A percentile compares a stretch with the other conserved stretches of the same genome.
Conservation (phyloP, 2,329 filamentous ascomycete species). For the Epicoccum sorghinum region DNA sequence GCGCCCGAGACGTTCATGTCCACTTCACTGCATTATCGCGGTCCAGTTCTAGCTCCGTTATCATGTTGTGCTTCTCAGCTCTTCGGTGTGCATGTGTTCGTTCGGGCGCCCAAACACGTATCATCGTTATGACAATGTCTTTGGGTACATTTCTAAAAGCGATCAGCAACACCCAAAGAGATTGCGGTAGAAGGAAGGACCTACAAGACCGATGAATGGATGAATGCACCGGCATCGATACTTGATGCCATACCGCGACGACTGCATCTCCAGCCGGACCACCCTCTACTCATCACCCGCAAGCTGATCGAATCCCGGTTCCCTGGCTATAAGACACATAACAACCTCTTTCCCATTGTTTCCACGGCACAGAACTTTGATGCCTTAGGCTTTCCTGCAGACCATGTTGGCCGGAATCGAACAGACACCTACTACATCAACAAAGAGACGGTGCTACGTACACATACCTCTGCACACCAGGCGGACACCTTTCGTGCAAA, state of each 20-base stretch:
- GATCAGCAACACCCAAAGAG: slow-evolving; percentile 25
- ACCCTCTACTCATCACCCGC: slow-evolving; percentile 88
- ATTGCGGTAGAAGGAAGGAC: slow-evolving; percentile 67
- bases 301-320: slow-evolving; percentile 92
- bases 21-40: slow-evolving; percentile 1
- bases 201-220: slow-evolving; percentile 79
- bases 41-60: slow-evolving; percentile 12
- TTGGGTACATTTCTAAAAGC: slow-evolving; percentile 3
- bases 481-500: slow-evolving; percentile 78
- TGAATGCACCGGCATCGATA: slow-evolving; percentile 81
- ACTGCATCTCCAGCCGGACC: slow-evolving; percentile 89
- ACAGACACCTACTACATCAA: slow-evolving; percentile 98
- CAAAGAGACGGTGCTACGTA: slow-evolving; percentile 79
- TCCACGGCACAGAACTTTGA: slow-evolving; percentile 91
- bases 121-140: background rate
- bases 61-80: background rate
- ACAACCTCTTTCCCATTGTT: slow-evolving; percentile 81
- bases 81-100: background rate
- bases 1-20: background rate
- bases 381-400: slow-evolving; percentile 85
- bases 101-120: background rate
- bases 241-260: slow-evolving; percentile 74
- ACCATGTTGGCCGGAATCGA: slow-evolving; percentile 84
- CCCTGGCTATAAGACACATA: slow-evolving; percentile 77
- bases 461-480: slow-evolving; percentile 94